Base-by-base conservation (phyloP, 805 yeast genomes). In the Wickerhamomyces chaumierensis region DNA sequence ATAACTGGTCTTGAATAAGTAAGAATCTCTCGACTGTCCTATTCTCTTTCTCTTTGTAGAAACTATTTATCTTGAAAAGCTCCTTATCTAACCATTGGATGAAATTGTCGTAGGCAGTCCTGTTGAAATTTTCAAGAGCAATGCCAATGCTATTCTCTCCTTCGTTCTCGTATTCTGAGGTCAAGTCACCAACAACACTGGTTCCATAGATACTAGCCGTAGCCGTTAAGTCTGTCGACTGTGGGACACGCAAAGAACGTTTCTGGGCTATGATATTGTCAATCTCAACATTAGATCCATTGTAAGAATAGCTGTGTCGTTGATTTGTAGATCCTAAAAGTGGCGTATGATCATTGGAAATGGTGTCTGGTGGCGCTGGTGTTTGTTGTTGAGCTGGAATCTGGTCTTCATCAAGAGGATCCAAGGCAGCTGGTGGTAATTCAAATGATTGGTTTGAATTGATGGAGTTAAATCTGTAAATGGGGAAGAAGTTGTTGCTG, bases 21-120 rank as follows among this genome's bases (percentile, higher is more conserved):
- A 75, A 55, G 46, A 70, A 79, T 41, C 90, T 63, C 40, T 72
- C 73, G 34, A 74, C 65, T 1, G 73, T 75, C 18, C 73, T 80
- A 21, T 65, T 62, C 48, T 83, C 94, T 46, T 69, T 74, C 23
- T 68, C 73, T 34, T 55, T 62, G 54, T 71, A 85, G 50, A 85
- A 85, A 0, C 27, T 36, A 31, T 81, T 76, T 8, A 84, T 78
- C 54, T 76, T 81, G 4, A 38, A 45, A 19, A 79, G 61, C 53
- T 85, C 81, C 0, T 48, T 38, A 39, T 81, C 80, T 5, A 85
- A 66, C 94, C 94, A 85, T 2, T 48, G 53, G n/a, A 68, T 45
- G 45, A 85, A 86, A 38, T 69, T 71, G 4, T 54, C 45, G 34
- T 63, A 66, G 12, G 65, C 69, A n/a, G 61, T 59, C 19, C 51